Percentiles rank a stretch among this genome's conserved stretches.
Conservation (phyloP, 2,329 filamentous ascomycete genomes). For the Pezicula carpinea region DNA sequence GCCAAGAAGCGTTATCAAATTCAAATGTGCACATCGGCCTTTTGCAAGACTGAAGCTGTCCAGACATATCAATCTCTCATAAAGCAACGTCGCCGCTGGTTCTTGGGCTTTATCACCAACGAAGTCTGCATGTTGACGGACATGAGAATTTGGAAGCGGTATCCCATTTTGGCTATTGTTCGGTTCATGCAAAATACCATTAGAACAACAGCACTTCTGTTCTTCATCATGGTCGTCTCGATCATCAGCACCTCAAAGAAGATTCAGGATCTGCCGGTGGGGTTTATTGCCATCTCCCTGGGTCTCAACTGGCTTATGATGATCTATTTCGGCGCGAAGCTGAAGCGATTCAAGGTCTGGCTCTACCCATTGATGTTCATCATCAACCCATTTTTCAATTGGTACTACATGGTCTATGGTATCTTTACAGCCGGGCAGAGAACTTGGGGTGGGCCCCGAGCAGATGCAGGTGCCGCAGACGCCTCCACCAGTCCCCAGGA, state of each 20-base stretch:
- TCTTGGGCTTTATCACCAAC: conserved; percentile 95
- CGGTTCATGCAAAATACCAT: conserved; percentile 97
- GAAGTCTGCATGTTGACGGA: conserved; percentile 98
- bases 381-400: conserved; percentile 95
- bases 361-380: conserved; percentile 95
- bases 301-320: conserved; percentile 93
- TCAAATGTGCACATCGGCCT: conserved; percentile 94
- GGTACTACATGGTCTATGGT: conserved; percentile 94
- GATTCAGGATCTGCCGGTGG: conserved; percentile 75
- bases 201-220: conserved; percentile 85
- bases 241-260: conserved; percentile 79
- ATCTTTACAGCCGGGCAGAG: conserved; percentile 92
- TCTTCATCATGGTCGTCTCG: conserved; percentile 89
- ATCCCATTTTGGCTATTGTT: conserved; percentile 79
- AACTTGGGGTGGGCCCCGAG: conserved; percentile 92
- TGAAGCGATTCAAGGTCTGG: conserved; percentile 89
- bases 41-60: conserved; percentile 97
- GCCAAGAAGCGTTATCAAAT: conserved; percentile 92
- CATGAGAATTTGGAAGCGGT: conserved; percentile 83
- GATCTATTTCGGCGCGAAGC: conserved; percentile 87
- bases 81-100: conserved; percentile 95
- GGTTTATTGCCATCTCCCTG: conserved; percentile 88
- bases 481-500: conserved; percentile 70
- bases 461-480: conserved; percentile 80
- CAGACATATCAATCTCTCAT: conserved; percentile 80